A percentile compares a stretch with the other conserved stretches of the same genome.
phyloP scores from a whole-genome alignment of 768 basidiomycete genomes.

The Symmetrospora coprosmae region DNA sequence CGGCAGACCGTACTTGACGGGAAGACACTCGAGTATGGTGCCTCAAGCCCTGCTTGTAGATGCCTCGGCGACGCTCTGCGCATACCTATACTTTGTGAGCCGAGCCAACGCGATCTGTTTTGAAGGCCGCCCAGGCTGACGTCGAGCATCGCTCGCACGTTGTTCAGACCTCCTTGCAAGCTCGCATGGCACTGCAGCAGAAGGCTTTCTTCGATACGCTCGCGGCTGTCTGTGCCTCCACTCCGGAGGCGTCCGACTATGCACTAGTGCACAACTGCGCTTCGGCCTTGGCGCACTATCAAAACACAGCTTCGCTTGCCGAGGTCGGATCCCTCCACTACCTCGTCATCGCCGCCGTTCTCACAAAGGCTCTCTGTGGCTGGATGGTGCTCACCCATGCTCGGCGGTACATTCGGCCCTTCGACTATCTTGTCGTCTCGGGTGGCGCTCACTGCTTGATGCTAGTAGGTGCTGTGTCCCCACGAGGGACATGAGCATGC shows the following conservation, averaged over 20 bases:
- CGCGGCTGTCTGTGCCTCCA: neutral
- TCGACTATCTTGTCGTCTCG: constrained; percentile 21
- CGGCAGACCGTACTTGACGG: neutral
- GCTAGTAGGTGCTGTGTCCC: neutral
- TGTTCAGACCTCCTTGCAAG: constrained; percentile 13
- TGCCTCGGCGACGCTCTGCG: constrained; percentile 14
- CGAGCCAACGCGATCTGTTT: neutral
- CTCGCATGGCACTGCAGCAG: constrained; percentile 18
- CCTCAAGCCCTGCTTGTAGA: constrained; percentile 20
- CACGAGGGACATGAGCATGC: neutral
- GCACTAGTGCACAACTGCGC: neutral
- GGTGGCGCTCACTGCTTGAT: constrained; percentile 12
- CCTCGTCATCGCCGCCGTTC: neutral
- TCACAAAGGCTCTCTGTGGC: constrained; percentile 12
- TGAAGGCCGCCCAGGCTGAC: neutral
- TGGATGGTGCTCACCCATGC: neutral
- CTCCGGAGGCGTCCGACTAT: neutral
- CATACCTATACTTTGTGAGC: constrained; percentile 19
- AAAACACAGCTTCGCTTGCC: neutral
- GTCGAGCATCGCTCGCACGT: neutral
- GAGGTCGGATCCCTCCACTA: neutral
- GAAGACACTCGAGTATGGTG: neutral
- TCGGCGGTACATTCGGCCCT: neutral
- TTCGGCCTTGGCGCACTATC: neutral
- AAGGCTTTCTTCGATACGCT: neutral